phyloP scores from a whole-genome alignment of 192 early-diverging fungal species.

The Ambispora gerdemannii region DNA sequence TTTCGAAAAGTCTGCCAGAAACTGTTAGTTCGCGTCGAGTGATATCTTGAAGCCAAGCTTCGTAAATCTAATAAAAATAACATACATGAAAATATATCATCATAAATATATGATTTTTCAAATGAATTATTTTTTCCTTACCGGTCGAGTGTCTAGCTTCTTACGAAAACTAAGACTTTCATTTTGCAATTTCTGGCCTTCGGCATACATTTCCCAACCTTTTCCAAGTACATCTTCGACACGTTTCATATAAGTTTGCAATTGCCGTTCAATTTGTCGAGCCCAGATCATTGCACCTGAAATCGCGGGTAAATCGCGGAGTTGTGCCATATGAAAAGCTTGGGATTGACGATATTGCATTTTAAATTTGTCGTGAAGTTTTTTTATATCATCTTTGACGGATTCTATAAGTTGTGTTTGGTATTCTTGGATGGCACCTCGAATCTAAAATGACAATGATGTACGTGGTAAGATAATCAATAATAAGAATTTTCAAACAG shows the following conservation, averaged over 20 bases:
- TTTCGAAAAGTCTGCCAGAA: constrained; percentile 85
- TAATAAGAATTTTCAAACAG: too few species aligned
- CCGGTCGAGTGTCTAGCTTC: constrained; percentile 86
- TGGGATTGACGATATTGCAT: constrained; percentile 85
- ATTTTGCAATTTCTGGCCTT: constrained; percentile 88
- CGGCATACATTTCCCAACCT: constrained; percentile 95
- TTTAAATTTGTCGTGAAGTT: constrained; percentile 96
- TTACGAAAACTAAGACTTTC: constrained; percentile 88
- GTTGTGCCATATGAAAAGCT: constrained; percentile 82
- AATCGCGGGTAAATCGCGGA: constrained; percentile 91
- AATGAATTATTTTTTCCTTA: background rate
- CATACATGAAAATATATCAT: background rate
- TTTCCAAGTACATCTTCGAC: constrained; percentile 98
- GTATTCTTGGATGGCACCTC: constrained; percentile 99
- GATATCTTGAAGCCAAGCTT: constrained; percentile 88
- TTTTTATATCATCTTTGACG: constrained; percentile 97
- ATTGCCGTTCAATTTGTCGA: constrained; percentile 95
- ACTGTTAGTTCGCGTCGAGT: constrained; percentile 76
- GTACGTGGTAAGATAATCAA: too few species aligned
- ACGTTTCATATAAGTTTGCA: constrained; percentile 91
- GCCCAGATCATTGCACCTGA: constrained; percentile 96
- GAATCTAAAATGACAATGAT: too few species aligned
- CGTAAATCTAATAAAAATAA: constrained; percentile 59
- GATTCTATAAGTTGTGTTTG: constrained; percentile 96
- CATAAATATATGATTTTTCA: background rate